Base-by-base conservation (phyloP, 1,139 yeast species). In the Pichia sp. region DNA sequence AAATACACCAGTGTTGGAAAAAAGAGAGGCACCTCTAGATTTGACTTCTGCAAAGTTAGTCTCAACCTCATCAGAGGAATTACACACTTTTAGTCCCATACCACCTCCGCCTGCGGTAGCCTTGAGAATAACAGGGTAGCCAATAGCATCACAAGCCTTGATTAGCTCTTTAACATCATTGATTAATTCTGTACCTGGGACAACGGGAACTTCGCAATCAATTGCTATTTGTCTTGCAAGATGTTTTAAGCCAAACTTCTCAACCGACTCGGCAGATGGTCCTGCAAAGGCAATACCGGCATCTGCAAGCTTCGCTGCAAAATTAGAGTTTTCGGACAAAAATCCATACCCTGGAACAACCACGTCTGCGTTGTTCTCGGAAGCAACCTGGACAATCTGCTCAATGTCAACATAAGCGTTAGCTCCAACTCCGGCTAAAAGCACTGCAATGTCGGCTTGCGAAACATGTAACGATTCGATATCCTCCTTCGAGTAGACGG, bases 51-150 rank as follows among this genome's bases (percentile, higher is more conserved):
- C 60, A 45, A 74, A 65, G 47, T 70, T 71, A 3, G 54, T 58
- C 16, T 58, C 55, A 51, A 75, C 69, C 46, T 75, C 77, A 1
- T 53, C 60, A 8, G 67, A 68, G 44, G 61, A 48, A 41, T 66
- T 57, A 41, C 73, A 75, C 36, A 74, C 73, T 55, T 75, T 72
- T 63, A 76, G 66, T 5, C 80, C 79, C 71, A 75, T 76, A 25
- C 80, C 80, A 39, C 80, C 80, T 26, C 80, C 80, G 40, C 80
- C 80, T 6, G 76, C 73, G n/a, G 76, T 74, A 25, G 80, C 77
- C 60, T 76, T 76, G 56, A 76, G 64, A 58, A 76, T 71, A 1
- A 76, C 73, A 0, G 80, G 80, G 56, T 70, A 76, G 0, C 75
- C 76, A 50, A 76, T 75, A 43, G 62, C 60, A 3, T 62, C 55